phyloP scores from a whole-genome alignment of 306 rosid genomes.

The Leucaena leucocephala region DNA sequence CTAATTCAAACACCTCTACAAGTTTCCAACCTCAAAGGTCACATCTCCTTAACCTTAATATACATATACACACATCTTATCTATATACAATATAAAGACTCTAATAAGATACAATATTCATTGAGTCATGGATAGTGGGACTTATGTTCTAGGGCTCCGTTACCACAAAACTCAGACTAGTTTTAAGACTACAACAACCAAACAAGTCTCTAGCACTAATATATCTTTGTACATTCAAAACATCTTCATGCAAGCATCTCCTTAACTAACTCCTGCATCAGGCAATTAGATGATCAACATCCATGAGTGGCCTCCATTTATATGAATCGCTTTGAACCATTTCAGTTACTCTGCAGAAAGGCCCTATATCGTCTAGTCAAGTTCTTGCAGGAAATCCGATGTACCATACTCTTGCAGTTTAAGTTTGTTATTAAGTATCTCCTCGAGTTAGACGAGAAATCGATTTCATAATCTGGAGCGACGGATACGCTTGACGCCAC shows the following conservation, averaged over 20 bases:
- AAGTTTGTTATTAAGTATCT: conserved; percentile 2
- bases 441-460: neutral
- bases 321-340: conserved; percentile 1
- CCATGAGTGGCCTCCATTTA: neutral
- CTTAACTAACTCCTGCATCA: neutral
- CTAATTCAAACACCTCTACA: neutral
- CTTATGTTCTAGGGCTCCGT: neutral
- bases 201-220: neutral
- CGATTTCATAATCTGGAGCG: conserved; percentile 57
- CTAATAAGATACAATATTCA: neutral
- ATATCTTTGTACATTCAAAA: conserved; percentile 17
- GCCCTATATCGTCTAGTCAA: neutral
- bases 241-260: neutral
- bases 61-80: neutral
- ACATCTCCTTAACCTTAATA: neutral
- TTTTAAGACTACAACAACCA: conserved; percentile 6
- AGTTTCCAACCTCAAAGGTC: neutral
- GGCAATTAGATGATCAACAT: neutral
- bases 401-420: neutral
- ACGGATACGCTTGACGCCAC: conserved; percentile 48
- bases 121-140: neutral
- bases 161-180: neutral
- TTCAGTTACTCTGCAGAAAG: neutral
- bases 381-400: conserved; percentile 4
- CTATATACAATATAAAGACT: neutral